Evolutionary conservation across 495 filamentous ascomycete species (phyloP), one percentile per base, ranked within the genome.

Genomic region (Hypomontagnella submonticulosa): DNA sequence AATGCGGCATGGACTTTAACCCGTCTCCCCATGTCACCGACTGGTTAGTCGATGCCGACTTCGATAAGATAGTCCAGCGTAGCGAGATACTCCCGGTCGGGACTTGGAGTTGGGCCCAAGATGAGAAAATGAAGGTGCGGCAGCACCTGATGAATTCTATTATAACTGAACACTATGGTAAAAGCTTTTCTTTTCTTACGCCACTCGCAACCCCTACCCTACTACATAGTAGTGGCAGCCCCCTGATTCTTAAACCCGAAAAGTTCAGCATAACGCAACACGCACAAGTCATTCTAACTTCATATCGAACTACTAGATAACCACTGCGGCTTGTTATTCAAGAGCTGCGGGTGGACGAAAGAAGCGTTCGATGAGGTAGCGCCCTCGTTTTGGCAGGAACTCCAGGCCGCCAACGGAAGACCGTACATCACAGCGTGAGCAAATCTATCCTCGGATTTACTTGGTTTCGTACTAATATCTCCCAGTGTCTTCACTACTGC

Each of bases 31-130:
- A 69, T 16, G 69, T 74, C 18, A 63, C 81, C 50, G 68, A 69
- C 11, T 78, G 77, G 61, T 75, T 85, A 50, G 75, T 80, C 23
- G 81, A 81, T 4, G 83, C 79, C 18, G 85, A 86, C 0, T 89
- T 88, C 67, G 68, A 78, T 12, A 82, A 87, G 51, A 79, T 88
- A 18, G 62, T 61, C 9, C 80, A 85, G 60, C 75, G 79, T 13
- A 67, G 79, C 75, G 76, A 71, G 43, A 65, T 76, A 16, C 52
- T 64, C 6, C 56, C 57, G 0, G 4, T 61, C 50, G 71, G 72
- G 1, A 62, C 55, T 18, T 75, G 73, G 73, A 62, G 52, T 18
- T 75, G 73, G 73, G 74, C 71, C 4, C 51, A 70, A 30, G 73
- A 76, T 37, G 71, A 75, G 15, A 70, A 75, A 44, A 40, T 70